Evolutionary conservation across 129 eudicot genomes (phyloP), one percentile per base, ranked within the genome.

Genomic region (Oenanthe sinensis): DNA sequence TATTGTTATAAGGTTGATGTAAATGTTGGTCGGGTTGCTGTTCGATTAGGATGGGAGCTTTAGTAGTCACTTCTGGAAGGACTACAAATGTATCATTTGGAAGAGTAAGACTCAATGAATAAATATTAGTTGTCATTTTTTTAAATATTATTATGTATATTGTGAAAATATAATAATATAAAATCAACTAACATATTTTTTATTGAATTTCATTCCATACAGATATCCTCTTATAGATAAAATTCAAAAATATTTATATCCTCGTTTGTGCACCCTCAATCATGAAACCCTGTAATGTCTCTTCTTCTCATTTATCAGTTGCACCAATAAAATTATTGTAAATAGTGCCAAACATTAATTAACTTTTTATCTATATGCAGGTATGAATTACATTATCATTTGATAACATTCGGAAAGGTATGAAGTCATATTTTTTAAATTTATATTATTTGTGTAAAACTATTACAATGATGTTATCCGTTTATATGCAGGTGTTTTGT

Each of bases 11-110:
- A 93, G 97, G 98, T 93, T 65, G 98, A 93, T 69, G 84, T 87
- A 40, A 89, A 93, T 84, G 92, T 91, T 80, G 97, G 82, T 10
- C 88, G 97, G 40, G 80, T 91, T 60, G 89, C 85, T 52, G 90
- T 93, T 24, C 93, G 97, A 74, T 83, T 94, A 60, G 97, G 96
- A 67, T 91, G 97, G 97, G 96, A 91, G 68, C 98, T 96, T 16
- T 79, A 91, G 39, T 81, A 91, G 77, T 90, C 93, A 83, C 89
- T 90, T 17, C 91, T 92, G 0, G 86, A 40, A 26, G 72, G 72
- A 30, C 72, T 94, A 77, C 88, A 79, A 69, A 39, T 94, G 19
- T 96, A 94, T 83, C 85, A 81, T 82, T 83, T 94, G 47, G 75
- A 90, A 8, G 79, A 80, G 98, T 94, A 81, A 81, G 97, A 55